Evolutionary conservation across 2,329 filamentous ascomycete genomes (phyloP), one percentile per base, ranked within the genome.

Genomic region (Penicillium fuscoglaucum): DNA sequence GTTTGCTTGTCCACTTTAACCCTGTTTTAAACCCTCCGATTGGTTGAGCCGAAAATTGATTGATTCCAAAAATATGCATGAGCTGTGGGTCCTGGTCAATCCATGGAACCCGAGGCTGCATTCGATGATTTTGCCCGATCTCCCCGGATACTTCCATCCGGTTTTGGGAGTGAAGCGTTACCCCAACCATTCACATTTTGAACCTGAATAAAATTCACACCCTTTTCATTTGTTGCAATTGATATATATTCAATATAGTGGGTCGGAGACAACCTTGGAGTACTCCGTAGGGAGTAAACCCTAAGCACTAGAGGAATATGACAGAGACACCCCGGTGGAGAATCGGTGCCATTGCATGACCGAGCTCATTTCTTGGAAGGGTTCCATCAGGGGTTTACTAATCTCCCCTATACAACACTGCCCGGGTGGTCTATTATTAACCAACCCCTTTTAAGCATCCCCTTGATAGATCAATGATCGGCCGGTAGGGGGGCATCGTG

Each of bases 1-100:
- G 65, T 65, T 67, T 60, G 58, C 62, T 58, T 61, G 58, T 6
- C 55, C 55, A 58, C 55, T 54, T 54, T 58, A 44, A 54, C 24
- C n/a, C 28, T 10, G 12, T 29, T 57, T 43, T 0, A 3, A 5
- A 15, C 9, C 12, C 24, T 39, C 43, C 50, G 37, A 58, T 58
- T 58, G 55, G 55, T 3, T 3, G 2, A 41, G 1, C 37, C n/a
- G 2, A 9, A 0, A 29, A 13, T 21, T 43, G n/a, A 41, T 17
- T 48, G 37, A 43, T 54, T 54, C 55, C 44, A 58, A 58, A 54
- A 54, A 54, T 58, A 54, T 58, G 50, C 55, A 54, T 19, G n/a
- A 41, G 21, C 4, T 17, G 55, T 59, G 59, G 55, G 40, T 10
- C 24, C 1, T 19, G 43, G 31, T 37, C 5, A 37, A 28, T 33